phyloP scores from a whole-genome alignment of 345 rosid species.

The Syzygium grande region DNA sequence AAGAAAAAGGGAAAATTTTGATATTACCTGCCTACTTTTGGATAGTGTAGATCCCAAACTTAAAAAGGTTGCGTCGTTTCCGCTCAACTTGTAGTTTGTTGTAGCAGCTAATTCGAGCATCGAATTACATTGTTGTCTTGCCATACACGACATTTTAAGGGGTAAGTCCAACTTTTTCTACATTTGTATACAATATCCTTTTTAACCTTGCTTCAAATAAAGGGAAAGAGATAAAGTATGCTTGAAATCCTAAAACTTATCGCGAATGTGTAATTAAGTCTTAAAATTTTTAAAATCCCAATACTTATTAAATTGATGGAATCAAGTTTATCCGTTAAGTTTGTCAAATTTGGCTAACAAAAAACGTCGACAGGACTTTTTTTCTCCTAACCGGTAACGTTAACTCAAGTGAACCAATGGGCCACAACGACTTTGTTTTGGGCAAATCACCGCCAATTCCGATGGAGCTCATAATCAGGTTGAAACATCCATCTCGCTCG shows the following conservation, averaged over 20 bases:
- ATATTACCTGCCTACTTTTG: background rate
- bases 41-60: background rate
- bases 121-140: background rate
- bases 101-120: accelerated
- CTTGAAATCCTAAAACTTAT: background rate
- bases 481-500: background rate
- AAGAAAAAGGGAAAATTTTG: background rate
- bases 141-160: background rate
- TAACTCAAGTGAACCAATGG: background rate
- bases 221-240: background rate
- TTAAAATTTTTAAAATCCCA: background rate
- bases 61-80: background rate
- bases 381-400: background rate
- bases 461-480: background rate
- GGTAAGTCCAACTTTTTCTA: background rate
- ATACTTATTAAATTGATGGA: background rate
- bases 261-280: background rate
- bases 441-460: background rate
- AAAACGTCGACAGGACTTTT: background rate
- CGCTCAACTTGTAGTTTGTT: accelerated
- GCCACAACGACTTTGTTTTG: background rate
- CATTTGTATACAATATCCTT: background rate
- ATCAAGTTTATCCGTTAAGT: background rate
- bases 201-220: background rate
- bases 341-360: background rate